These are phyloP conservation scores for Pichia sporocuriosa DNA, from an alignment of 805 yeast species.

Conservation along the genomic window DNA sequence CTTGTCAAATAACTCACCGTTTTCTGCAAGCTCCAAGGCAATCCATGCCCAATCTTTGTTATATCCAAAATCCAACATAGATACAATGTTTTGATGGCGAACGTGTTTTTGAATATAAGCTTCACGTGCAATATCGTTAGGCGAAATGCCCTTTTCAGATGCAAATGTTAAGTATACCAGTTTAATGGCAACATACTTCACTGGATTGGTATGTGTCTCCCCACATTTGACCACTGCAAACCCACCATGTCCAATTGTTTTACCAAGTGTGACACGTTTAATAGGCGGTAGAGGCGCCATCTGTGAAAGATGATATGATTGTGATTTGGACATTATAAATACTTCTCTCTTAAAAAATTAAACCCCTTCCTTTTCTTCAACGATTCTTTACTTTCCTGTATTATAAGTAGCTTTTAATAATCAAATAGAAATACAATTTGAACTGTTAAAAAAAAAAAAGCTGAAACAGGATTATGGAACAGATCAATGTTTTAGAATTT, in stretches of 20 bases:
- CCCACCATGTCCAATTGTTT: slow-evolving; percentile 60
- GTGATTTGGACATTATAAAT: slow-evolving; percentile 8
- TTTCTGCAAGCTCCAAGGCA: slow-evolving; percentile 60
- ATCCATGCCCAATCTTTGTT: slow-evolving; percentile 56
- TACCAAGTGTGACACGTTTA: slow-evolving; percentile 39
- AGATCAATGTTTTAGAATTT: neutral
- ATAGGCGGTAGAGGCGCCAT: slow-evolving; percentile 43
- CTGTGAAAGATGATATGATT: slow-evolving; percentile 37
- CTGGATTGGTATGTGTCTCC: slow-evolving; percentile 17
- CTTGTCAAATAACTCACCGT: slow-evolving; percentile 75
- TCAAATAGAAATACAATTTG: too few relatives aligned
- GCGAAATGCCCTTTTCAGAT: slow-evolving; percentile 25
- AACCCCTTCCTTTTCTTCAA: neutral
- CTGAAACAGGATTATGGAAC: too few relatives aligned
- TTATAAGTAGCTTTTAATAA: too few relatives aligned
- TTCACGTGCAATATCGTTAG: slow-evolving; percentile 42
- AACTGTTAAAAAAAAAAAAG: neutral
- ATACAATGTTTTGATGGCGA: slow-evolving; percentile 52
- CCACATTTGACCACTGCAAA: slow-evolving; percentile 60
- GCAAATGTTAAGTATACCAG: slow-evolving; percentile 40
- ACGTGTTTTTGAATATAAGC: slow-evolving; percentile 53
- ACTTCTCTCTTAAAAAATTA: neutral
- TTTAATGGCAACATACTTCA: slow-evolving; percentile 44
- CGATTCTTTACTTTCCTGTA: too few relatives aligned
- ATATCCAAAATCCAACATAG: slow-evolving; percentile 46